Evolutionary conservation across 139 green algal genomes (phyloP).

Genomic region (Penium margaritaceum): DNA sequence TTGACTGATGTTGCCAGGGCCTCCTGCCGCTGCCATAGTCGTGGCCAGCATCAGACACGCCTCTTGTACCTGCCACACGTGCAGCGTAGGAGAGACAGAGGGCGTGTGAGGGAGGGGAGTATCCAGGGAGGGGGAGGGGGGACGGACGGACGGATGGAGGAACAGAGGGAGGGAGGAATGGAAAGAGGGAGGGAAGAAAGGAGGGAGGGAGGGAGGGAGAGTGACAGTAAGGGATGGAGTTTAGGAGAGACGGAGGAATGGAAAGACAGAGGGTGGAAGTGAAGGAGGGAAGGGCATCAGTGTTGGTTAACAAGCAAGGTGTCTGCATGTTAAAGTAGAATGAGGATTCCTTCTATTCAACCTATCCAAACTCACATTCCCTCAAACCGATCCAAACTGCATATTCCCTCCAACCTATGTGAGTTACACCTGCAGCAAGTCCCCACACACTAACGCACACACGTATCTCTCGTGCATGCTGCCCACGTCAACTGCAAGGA

Average conservation of each 20-base stretch:
- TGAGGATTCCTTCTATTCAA: not conserved
- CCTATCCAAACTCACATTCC: not conserved
- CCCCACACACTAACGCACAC: not conserved
- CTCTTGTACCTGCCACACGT: no score
- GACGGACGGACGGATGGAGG: not conserved
- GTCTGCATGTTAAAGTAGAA: conserved; percentile 1
- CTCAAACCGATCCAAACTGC: not conserved
- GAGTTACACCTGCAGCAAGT: conserved; percentile 2
- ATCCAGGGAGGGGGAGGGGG: not conserved
- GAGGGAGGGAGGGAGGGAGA: conserved; percentile 56
- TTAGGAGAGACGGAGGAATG: not conserved
- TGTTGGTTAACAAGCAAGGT: not conserved
- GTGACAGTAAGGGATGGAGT: conserved; percentile 60
- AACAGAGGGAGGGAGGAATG: not conserved
- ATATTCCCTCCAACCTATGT: no score
- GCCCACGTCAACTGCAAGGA: no score
- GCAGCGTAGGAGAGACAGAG: not conserved
- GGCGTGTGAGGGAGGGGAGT: not conserved
- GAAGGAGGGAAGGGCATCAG: not conserved
- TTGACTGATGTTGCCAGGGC: no score
- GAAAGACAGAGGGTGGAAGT: not conserved
- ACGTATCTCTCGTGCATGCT: no score
- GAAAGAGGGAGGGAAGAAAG: conserved; percentile 20
- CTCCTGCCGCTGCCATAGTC: no score
- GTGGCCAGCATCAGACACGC: no score